Evolutionary conservation across 139 green algal species (phyloP), one percentile per base, ranked within the genome.

Genomic region (Trebouxia sp.): DNA sequence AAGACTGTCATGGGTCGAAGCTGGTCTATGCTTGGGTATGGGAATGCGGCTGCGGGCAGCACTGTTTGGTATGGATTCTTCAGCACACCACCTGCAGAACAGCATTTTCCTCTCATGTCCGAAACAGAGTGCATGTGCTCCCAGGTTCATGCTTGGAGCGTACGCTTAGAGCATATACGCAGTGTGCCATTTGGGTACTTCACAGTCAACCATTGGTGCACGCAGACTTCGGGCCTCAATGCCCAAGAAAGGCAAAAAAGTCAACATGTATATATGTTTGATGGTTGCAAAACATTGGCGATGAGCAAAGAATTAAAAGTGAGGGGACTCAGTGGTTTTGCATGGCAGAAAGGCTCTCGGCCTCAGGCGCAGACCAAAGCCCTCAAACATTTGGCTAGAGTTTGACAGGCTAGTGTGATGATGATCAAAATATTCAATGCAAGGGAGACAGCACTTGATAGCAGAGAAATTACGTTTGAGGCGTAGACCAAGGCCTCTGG

Each of bases 51-150:
- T 47, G 72, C 72, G 14, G 72, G 72, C n/a, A 79, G 26, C 7
- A 79, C 72, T 22, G 45, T 65, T 30, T 79, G 45, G 28, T 65
- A 79, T 20, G 72, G 72, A 32, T 79, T 65, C 45, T 65, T 79
- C 45, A 65, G 20, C 20, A 79, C 35, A 24, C 72, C 72, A 42
- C 72, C 72, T 79, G 72, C n/a, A 65, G 5, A 32, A 1, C 14
- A 39, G n/a, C n/a, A n/a, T n/a, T n/a, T n/a, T n/a, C 50, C 50
- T 28, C 20, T 22, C 50, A 5, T 28, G 50, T 22, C 22, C 20
- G 50, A 3, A 26, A 28, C 50, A 58, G 50, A 3, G 50, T 28
- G 4, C 50, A 58, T 17, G 20, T 28, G 50, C 3, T 26, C 14
- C 48, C 12, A 12, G 14, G 22, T 17, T 28, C 50, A 17, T 28